phyloP scores from a whole-genome alignment of 352 stramenopile genomes.

The Saprolegnia parasitica region DNA sequence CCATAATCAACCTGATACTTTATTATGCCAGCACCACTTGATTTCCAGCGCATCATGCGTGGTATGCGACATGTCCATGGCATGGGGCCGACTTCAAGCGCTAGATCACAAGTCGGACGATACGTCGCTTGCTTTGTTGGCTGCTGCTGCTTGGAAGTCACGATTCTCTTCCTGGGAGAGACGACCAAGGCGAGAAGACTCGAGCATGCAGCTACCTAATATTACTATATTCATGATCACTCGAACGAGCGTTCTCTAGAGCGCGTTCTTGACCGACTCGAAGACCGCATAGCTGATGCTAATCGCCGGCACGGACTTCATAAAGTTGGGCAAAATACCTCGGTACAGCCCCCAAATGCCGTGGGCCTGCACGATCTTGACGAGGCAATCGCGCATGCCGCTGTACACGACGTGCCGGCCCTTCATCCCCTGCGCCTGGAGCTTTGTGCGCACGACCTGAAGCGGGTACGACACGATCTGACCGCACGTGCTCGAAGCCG shows the following conservation, averaged over 20 bases:
- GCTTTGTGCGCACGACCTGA: conserved; percentile 59
- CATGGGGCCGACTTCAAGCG: too few species aligned
- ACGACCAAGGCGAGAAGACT: too few species aligned
- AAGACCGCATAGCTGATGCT: conserved; percentile 43
- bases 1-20: too few species aligned
- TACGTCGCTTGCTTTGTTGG: too few species aligned
- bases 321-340: conserved; percentile 63
- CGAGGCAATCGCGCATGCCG: conserved; percentile 49
- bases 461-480: conserved; percentile 72
- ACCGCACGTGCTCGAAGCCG: conserved; percentile 51
- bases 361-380: conserved; percentile 51
- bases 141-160: too few species aligned
- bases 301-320: conserved; percentile 80
- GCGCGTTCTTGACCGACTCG: conserved; percentile 24
- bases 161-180: too few species aligned
- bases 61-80: too few species aligned
- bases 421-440: conserved; percentile 46
- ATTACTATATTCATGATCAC: too few species aligned
- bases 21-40: too few species aligned
- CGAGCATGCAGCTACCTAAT: too few species aligned
- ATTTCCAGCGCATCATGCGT: too few species aligned
- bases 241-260: not conserved
- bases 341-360: conserved; percentile 65
- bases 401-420: conserved; percentile 36
- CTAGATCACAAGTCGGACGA: too few species aligned